These are phyloP conservation scores for Juglanconis oblonga DNA, from an alignment of 2,329 filamentous ascomycete species.

Conservation along the genomic window DNA sequence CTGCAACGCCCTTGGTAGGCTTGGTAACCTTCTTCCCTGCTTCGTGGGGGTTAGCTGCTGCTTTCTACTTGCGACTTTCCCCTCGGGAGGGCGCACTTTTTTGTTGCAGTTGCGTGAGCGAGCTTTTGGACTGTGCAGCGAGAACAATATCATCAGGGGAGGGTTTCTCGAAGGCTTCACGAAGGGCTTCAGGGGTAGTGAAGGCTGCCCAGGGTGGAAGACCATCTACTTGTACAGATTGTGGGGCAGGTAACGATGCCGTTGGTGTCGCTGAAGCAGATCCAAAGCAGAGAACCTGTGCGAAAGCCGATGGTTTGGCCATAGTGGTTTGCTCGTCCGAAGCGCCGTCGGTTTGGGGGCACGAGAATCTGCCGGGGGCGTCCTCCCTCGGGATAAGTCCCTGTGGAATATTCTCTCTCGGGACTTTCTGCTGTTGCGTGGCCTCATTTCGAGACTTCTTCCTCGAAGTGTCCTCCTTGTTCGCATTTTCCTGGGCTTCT, in stretches of 20 bases:
- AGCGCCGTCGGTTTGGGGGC: not conserved
- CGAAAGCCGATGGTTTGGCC: slow-evolving; percentile 53
- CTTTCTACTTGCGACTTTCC: slow-evolving; percentile 40
- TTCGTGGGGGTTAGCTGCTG: slow-evolving; percentile 52
- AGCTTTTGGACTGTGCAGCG: slow-evolving; percentile 86
- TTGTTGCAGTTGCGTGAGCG: slow-evolving; percentile 40
- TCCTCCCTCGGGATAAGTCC: not conserved
- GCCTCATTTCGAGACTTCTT: not conserved
- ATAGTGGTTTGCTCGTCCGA: not conserved
- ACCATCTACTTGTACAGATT: slow-evolving; percentile 29
- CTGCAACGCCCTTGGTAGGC: slow-evolving; percentile 35
- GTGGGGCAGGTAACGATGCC: slow-evolving; percentile 15
- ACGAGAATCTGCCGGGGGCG: not conserved
- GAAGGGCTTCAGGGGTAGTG: slow-evolving; percentile 39
- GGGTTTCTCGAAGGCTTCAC: slow-evolving; percentile 73
- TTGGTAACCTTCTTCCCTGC: slow-evolving; percentile 48
- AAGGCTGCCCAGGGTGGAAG: slow-evolving; percentile 49
- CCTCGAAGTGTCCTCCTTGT: not conserved
- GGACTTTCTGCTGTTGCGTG: not conserved
- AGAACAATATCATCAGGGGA: slow-evolving; percentile 90
- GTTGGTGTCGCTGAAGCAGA: slow-evolving; percentile 27
- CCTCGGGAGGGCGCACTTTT: slow-evolving; percentile 22
- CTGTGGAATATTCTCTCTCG: not conserved
- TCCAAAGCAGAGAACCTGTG: slow-evolving; percentile 47
- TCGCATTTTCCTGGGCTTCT: slow-evolving; percentile 22